Evolutionary conservation across 352 stramenopile genomes (phyloP), one percentile per base, ranked within the genome.

Genomic region (Pythium utonaiense): DNA sequence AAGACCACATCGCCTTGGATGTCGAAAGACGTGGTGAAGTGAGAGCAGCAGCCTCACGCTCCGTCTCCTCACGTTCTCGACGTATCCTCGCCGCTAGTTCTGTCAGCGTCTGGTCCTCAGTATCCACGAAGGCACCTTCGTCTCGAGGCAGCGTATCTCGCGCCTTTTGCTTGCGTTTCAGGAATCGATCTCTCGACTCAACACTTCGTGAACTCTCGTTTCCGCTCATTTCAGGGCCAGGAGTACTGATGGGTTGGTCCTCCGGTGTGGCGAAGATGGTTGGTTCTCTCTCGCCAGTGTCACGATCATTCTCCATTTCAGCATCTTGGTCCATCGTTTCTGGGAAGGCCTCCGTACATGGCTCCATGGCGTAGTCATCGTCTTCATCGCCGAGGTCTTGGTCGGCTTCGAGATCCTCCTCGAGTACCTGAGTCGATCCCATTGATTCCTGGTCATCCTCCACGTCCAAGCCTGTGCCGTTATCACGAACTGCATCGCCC

Each of bases 381-480:
- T 42, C 31, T 33, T 40, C 30, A 10, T 60, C 34, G 24, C 48
- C 21, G 47, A 33, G 34, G 36, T 53, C 49, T 0, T 60, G 50
- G 9, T 56, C 33, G 44, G 55, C 63, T 22, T 75, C 65, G 4
- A 27, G 33, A 9, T 19, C 55, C 6, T 84, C 74, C 5, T 77
- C 74, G n/a, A 89, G 57, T 19, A 54, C 53, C 57, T 89, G 74
- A 6, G 77, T 89, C 27, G 62, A 74, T n/a, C 67, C 67, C 24
- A 69, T 63, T 48, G 69, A 74, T 21, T 73, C 69, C 5, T 57
- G 22, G 19, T 49, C 51, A 33, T 62, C n/a, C n/a, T n/a, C 31
- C n/a, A 40, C 49, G 40, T 47, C 40, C 8, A 25, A n/a, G n/a
- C n/a, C 40, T 27, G 17, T 19, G 12, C 25, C 40, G 21, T 19